Evolutionary conservation across 495 filamentous ascomycete genomes (phyloP).

Genomic region (Hyphodiscus hymeniophilus): DNA sequence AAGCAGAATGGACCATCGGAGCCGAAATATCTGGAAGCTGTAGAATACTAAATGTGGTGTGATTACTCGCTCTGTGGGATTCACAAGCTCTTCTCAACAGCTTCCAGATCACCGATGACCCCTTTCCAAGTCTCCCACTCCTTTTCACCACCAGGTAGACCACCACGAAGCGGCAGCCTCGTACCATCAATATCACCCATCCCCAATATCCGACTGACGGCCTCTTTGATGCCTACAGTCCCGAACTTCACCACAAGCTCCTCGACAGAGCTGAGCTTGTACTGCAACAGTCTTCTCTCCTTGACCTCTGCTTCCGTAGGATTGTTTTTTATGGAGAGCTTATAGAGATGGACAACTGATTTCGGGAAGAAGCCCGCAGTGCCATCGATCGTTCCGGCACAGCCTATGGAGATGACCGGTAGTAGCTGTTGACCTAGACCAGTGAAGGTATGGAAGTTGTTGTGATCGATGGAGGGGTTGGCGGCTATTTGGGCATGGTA

Average conservation of each 20-base stretch:
- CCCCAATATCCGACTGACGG: conserved; percentile 40
- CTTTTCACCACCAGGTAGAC: conserved; percentile 37
- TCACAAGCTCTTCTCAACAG: conserved; percentile 28
- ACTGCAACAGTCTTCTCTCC: conserved; percentile 46
- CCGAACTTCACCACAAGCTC: conserved; percentile 50
- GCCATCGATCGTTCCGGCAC: conserved; percentile 56
- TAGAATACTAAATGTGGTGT: no score
- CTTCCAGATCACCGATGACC: conserved; percentile 27
- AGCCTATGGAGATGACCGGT: conserved; percentile 48
- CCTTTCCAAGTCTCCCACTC: conserved; percentile 39
- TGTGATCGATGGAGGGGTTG: conserved; percentile 37
- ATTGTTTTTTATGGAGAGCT: conserved; percentile 32
- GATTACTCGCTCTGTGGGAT: no score
- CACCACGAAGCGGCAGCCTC: conserved; percentile 43
- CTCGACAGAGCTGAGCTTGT: conserved; percentile 45
- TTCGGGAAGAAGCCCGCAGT: conserved; percentile 54
- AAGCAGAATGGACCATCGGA: no score
- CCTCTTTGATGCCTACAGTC: conserved; percentile 56
- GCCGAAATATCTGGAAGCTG: no score
- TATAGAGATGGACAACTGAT: conserved; percentile 45
- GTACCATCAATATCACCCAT: conserved; percentile 48
- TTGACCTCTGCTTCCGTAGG: conserved; percentile 25
- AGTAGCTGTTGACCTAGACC: conserved; percentile 60
- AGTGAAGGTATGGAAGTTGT: conserved; percentile 51
- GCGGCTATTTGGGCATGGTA: conserved; percentile 49